Evolutionary conservation across 2,329 filamentous ascomycete genomes (phyloP).

Genomic region (Cladobotryum protrusum): DNA sequence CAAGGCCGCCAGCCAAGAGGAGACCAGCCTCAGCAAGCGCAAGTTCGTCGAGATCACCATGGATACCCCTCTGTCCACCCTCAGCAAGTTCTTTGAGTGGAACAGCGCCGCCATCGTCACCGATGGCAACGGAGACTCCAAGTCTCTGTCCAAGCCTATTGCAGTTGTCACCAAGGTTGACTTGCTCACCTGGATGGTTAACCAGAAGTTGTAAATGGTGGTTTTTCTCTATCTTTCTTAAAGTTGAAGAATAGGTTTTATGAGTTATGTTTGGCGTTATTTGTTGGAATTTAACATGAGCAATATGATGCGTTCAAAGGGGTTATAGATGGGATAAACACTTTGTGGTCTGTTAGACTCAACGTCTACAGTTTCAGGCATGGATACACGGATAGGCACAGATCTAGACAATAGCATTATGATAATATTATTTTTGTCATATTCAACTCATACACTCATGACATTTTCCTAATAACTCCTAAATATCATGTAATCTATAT

Average conservation of each 20-base stretch:
- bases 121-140: slow-evolving; percentile 55
- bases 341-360: slow-evolving; percentile 30
- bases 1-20: slow-evolving; percentile 44
- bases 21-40: slow-evolving; percentile 42
- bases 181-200: slow-evolving; percentile 85
- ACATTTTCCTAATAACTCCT: background rate
- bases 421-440: background rate
- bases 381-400: slow-evolving; percentile 8
- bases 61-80: slow-evolving; percentile 74
- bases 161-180: slow-evolving; percentile 97
- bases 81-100: slow-evolving; percentile 96
- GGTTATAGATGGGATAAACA: slow-evolving; percentile 9
- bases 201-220: slow-evolving; percentile 37
- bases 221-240: background rate
- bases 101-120: slow-evolving; percentile 95
- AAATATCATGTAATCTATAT: slow-evolving; percentile 39
- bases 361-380: slow-evolving; percentile 30
- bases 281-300: background rate
- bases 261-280: background rate
- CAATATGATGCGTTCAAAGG: background rate
- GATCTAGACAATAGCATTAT: background rate
- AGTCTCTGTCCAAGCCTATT: slow-evolving; percentile 64
- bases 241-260: background rate
- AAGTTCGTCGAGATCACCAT: slow-evolving; percentile 92
- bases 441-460: background rate